Evolutionary conservation across 2,329 filamentous ascomycete species (phyloP), one percentile per base, ranked within the genome.

Genomic region (Zymoseptoria passerinii): DNA sequence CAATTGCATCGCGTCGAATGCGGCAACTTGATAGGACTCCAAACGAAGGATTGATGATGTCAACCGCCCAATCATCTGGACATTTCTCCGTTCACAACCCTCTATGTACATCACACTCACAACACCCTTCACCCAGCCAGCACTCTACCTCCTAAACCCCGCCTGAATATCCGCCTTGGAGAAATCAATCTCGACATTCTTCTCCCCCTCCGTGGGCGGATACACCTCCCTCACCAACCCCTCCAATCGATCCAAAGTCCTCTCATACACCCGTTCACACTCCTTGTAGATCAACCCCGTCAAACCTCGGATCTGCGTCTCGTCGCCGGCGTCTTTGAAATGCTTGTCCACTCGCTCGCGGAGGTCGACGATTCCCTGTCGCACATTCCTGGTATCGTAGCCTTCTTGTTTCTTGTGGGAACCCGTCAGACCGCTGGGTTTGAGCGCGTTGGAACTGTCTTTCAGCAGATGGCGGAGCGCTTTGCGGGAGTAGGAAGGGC

Each of bases 281-380:
- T 82, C 81, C 58, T 80, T 81, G 53, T 83, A 74, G 28, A 87
- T 83, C 70, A 84, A 82, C 50, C 74, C 73, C 23, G 86, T 81
- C 54, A 87, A 69, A 55, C 77, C 79, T 7, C 80, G 74, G 66
- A 83, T 87, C 56, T 87, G 77, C 20, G 77, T 82, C 57, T 85
- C 83, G 63, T 92, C 88, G 66, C 95, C 90, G 4, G 86, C 88
- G 65, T 95, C 90, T 50, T 90, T 90, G 78, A 97, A 97, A 74
- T 97, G 92, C 77, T 97, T 99, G 75, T 97, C 92, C 1, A 97
- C 89, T 53, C 92, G 83, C 77, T 95, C 96, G 68, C 87, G 87
- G 65, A 97, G 79, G 56, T 89, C 67, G 19, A 68, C 68, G 65
- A 96, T 87, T n/a, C 92, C 92, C 71, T 92, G 91, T 63, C 88